Base-by-base conservation (phyloP, 495 filamentous ascomycete genomes). In the Hyaloscypha bicolor region DNA sequence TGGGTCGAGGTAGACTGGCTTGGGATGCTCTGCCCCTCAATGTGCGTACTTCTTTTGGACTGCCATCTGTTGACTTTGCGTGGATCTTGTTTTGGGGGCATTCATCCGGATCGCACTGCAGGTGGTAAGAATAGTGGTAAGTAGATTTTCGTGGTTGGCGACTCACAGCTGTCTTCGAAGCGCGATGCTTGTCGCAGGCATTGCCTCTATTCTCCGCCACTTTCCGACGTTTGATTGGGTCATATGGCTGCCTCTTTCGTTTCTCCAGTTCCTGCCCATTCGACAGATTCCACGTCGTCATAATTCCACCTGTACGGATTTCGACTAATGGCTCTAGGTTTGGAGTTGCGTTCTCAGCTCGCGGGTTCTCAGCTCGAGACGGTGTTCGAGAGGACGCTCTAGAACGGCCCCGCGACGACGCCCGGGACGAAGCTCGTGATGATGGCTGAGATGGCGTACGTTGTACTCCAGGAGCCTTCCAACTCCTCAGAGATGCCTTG, bases 121-220 rank as follows among this genome's bases (percentile, higher is more conserved):
- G 16, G n/a, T 32, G 11, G 22, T 69, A 21, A 69, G 66, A 6
- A 45, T 21, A 1, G 6, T 3, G 5, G 29, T 11, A 37, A 35
- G 31, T 3, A 12, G 6, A 35, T 25, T 11, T 0, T 48, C 12
- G 14, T 8, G n/a, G 22, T 62, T 51, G 11, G 6, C 0, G 14
- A 64, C 66, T 60, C 22, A 69, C 66, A 53, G 66, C 39, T 19
- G 66, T 64, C 35, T 69, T 69, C n/a, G 60, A 60, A 64, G 55
- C 53, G 9, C 66, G 60, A 60, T 69, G 66, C 62, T 69, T 69
- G 37, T 69, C 66, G 55, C 66, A 69, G 35, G 55, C 61, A 55
- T 69, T 69, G n/a, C 66, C 66, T 30, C 66, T 59, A 31, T 69
- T 69, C 55, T 69, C 66, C 1, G 66, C 66, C 3, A 69, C 66